phyloP scores from a whole-genome alignment of 139 green algal genomes.

The Closterium sp. region DNA sequence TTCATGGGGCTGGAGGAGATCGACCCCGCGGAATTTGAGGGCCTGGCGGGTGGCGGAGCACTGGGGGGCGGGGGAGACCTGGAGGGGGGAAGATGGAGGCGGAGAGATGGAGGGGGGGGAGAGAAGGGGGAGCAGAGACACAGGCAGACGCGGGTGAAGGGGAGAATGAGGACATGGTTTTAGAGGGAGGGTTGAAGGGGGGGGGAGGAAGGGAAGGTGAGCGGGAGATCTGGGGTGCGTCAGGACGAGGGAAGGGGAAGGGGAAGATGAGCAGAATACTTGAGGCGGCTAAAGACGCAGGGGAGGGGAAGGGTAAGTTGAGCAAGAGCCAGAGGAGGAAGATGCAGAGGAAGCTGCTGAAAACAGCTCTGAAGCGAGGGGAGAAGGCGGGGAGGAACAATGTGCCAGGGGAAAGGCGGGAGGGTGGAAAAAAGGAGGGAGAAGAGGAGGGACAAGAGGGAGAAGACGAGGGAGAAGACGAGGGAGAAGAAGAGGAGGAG shows the following conservation, averaged over 20 bases:
- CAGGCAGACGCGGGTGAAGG: background rate
- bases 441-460: background rate
- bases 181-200: background rate
- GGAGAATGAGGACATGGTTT: background rate
- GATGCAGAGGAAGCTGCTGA: background rate
- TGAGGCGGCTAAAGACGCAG: too few relatives aligned
- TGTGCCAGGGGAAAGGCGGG: background rate
- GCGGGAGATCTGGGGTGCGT: background rate
- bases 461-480: background rate
- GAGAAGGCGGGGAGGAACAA: background rate
- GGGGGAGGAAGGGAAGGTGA: background rate
- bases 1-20: too few relatives aligned
- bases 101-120: background rate
- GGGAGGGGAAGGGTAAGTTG: conserved; percentile 8
- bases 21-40: conserved; percentile 6
- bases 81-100: background rate
- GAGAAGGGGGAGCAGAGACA: background rate
- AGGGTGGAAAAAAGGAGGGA: background rate
- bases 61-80: background rate
- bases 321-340: background rate
- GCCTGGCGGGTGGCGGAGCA: background rate
- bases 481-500: background rate
- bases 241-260: background rate
- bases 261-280: conserved; percentile 2
- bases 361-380: background rate